Percentiles rank a stretch among this genome's conserved stretches.
Conservation (phyloP, 352 stramenopile species). For the Thalassiosira sp. region DNA sequence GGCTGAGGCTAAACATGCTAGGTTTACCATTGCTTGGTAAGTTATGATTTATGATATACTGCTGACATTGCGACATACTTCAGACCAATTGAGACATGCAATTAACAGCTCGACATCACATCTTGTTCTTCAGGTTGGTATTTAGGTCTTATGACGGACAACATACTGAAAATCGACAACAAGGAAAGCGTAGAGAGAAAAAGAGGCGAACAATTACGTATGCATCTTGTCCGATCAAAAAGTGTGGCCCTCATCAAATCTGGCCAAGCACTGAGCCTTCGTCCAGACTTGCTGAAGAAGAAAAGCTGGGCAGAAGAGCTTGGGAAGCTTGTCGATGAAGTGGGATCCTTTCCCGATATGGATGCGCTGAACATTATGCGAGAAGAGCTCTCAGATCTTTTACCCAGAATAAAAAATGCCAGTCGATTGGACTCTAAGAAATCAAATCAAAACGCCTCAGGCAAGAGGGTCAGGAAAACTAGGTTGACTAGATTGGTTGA, state of each 20-base stretch:
- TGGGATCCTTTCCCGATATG: conserved; percentile 84
- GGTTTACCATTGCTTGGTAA: conserved; percentile 69
- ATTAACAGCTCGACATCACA: neutral
- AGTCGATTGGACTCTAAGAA: conserved; percentile 35
- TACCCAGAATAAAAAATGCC: conserved; percentile 49
- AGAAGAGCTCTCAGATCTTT: conserved; percentile 77
- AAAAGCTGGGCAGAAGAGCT: conserved; percentile 85
- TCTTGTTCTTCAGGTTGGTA: conserved; percentile 58
- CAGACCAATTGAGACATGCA: neutral
- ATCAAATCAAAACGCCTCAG: conserved; percentile 17
- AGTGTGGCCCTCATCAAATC: conserved; percentile 79
- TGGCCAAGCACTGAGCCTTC: conserved; percentile 83
- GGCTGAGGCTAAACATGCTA: conserved; percentile 74
- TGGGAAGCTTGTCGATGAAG: conserved; percentile 84
- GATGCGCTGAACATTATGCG: conserved; percentile 85
- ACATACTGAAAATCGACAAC: conserved; percentile 55
- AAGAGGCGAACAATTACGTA: conserved; percentile 69
- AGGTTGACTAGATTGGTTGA: conserved; percentile 63
- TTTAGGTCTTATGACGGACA: conserved; percentile 67
- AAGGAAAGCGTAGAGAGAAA: conserved; percentile 63
- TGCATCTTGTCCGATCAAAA: conserved; percentile 66
- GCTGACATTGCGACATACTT: neutral
- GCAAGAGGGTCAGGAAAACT: conserved; percentile 26
- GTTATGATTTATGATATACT: neutral
- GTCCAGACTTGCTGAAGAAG: conserved; percentile 84